phyloP scores from a whole-genome alignment of 345 rosid genomes.

The Erysimum cheiranthoides region DNA sequence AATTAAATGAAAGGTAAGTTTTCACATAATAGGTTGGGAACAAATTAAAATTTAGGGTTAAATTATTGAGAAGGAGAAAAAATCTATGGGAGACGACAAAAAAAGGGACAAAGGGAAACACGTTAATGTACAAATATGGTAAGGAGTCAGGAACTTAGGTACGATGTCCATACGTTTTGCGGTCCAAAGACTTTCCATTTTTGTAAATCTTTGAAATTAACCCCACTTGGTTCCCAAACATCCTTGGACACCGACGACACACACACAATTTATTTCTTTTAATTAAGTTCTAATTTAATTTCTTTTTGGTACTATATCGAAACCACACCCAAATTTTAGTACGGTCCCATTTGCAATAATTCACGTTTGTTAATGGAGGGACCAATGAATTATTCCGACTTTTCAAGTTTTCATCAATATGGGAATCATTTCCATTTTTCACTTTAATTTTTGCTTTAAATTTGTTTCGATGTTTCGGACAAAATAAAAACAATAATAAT shows the following conservation, averaged over 20 bases:
- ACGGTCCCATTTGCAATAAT: constrained; percentile 49
- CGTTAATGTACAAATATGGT: constrained; percentile 40
- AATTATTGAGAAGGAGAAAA: constrained; percentile 21
- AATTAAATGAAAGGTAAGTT: constrained; percentile 12
- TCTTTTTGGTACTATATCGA: constrained; percentile 24
- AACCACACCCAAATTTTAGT: constrained; percentile 41
- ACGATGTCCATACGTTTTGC: constrained; percentile 51
- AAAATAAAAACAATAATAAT: not conserved
- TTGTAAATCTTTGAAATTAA: constrained; percentile 45
- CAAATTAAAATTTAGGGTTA: constrained; percentile 22
- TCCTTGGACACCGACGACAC: constrained; percentile 47
- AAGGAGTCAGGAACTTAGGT: constrained; percentile 49
- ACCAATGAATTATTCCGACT: constrained; percentile 44
- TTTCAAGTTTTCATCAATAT: constrained; percentile 43
- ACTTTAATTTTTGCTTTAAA: constrained; percentile 32
- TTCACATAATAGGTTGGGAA: not conserved
- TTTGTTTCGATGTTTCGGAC: constrained; percentile 47
- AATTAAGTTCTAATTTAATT: not conserved
- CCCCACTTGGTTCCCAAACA: constrained; percentile 51
- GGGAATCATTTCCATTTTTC: constrained; percentile 38
- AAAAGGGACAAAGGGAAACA: constrained; percentile 44
- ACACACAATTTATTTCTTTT: constrained; percentile 34
- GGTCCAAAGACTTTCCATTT: constrained; percentile 49
- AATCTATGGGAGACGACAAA: constrained; percentile 37
- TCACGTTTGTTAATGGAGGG: constrained; percentile 47